Evolutionary conservation across 768 basidiomycete species (phyloP), one percentile per base, ranked within the genome.

Genomic region (Boletus pseudo-olivaceus): DNA sequence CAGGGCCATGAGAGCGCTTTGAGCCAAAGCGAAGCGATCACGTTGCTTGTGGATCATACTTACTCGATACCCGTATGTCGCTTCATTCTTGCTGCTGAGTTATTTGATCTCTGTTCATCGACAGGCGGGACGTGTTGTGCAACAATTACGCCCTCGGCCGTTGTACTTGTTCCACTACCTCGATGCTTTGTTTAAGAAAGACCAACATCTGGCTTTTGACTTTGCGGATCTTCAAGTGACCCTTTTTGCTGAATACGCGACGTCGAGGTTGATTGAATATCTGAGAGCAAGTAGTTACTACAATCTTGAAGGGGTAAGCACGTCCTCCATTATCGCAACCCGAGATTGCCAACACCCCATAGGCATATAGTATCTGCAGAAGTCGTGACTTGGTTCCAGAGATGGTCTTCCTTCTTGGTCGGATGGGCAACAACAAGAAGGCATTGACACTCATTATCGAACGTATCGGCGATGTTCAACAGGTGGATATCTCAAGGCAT

Each of bases 341-440:
- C 19, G 47, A 26, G 46, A 38, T 33, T 3, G 38, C 29, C 23
- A 17, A 60, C 45, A 34, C 29, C 23, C 7, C 53, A 7, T 56
- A 94, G 89, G 95, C 95, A 15, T 98, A 93, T 67, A 76, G 79
- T 45, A 84, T 93, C 23, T 98, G 94, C 68, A 84, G 85, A 63
- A 83, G 85, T 48, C 83, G 85, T 20, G 93, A 95, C 65, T 78
- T 93, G 29, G 94, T 99, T 0, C 84, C 84, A 0, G 97, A 98
- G 73, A 96, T 97, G 93, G 96, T 99, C 17, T 99, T 96, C 74
- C 78, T 98, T 1, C 83, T 98, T 1, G 97, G 96, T 0, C 83
- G 92, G 29, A 98, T 98, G 95, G 97, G 97, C 9, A 92, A 98
- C 71, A 97, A 97, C 71, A 96, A 94, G 77, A 81, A 92, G 62